Conservation (phyloP, 768 basidiomycete species). For the Russula abietina region DNA sequence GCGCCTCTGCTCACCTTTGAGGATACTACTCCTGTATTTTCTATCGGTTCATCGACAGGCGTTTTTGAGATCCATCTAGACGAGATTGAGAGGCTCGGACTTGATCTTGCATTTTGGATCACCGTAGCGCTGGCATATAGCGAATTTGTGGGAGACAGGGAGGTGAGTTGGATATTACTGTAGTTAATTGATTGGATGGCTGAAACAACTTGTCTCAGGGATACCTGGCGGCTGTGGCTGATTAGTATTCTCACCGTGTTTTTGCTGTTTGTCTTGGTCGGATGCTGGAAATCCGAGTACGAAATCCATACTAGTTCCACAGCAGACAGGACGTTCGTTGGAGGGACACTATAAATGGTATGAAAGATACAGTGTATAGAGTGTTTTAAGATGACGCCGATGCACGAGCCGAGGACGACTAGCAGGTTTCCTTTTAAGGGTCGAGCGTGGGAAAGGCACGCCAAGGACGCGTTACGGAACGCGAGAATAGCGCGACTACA, state of each 20-base stretch:
- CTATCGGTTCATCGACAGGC: conserved; percentile 52
- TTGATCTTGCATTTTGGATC: conserved; percentile 75
- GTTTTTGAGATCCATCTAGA: conserved; percentile 55
- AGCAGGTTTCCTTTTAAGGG: background rate
- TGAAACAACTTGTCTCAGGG: conserved; percentile 26
- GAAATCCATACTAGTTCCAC: too few relatives aligned
- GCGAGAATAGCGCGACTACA: background rate
- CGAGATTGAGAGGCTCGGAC: conserved; percentile 53
- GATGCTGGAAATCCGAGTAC: background rate
- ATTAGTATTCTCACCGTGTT: conserved; percentile 17
- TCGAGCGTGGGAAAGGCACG: background rate
- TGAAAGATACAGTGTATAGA: background rate
- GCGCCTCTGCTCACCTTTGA: conserved; percentile 58
- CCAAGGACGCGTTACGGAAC: conserved; percentile 12
- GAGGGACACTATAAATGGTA: too few relatives aligned
- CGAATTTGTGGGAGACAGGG: conserved; percentile 71
- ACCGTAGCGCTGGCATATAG: conserved; percentile 68
- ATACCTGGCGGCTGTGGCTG: conserved; percentile 31
- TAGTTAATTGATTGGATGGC: background rate
- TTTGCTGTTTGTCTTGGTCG: background rate
- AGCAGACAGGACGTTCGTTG: too few relatives aligned
- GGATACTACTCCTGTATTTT: conserved; percentile 64
- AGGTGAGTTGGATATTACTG: conserved; percentile 42
- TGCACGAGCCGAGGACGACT: background rate
- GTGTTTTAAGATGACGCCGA: background rate